Conservation (phyloP, 2,329 filamentous ascomycete genomes). For the Elsinoe arachidis region DNA sequence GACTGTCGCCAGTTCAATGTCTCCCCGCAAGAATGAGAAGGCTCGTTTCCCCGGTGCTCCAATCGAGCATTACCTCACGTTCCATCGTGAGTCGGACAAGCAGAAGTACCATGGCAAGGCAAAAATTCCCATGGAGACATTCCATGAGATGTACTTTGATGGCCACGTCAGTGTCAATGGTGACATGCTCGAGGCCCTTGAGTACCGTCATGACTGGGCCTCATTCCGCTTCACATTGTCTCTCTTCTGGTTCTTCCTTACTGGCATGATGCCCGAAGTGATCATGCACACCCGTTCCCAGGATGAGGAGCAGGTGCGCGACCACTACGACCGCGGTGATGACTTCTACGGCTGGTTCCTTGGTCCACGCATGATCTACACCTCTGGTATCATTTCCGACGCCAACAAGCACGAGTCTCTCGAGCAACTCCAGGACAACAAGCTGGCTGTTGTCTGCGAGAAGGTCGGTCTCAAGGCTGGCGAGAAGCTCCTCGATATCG, state of each 20-base stretch:
- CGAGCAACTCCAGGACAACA: slow-evolving; percentile 96
- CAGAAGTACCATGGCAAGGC: slow-evolving; percentile 65
- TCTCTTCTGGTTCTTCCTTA: slow-evolving; percentile 81
- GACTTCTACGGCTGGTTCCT: slow-evolving; percentile 99
- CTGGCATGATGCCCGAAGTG: slow-evolving; percentile 79
- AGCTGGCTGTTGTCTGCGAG: slow-evolving; percentile 87
- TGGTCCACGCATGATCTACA: slow-evolving; percentile 98
- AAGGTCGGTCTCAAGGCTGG: slow-evolving; percentile 79
- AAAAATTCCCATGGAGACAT: slow-evolving; percentile 85
- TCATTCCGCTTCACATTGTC: slow-evolving; percentile 83
- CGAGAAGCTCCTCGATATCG: slow-evolving; percentile 84
- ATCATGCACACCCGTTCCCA: slow-evolving; percentile 89
- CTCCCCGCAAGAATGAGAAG: slow-evolving; percentile 88
- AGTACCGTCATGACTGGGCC: slow-evolving; percentile 95
- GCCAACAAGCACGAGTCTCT: slow-evolving; percentile 79
- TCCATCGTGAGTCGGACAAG: slow-evolving; percentile 55
- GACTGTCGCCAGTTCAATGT: slow-evolving; percentile 68
- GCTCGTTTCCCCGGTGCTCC: slow-evolving; percentile 75
- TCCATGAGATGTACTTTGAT: slow-evolving; percentile 97
- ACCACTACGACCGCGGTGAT: slow-evolving; percentile 95
- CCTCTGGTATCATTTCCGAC: slow-evolving; percentile 86
- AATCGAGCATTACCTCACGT: slow-evolving; percentile 82
- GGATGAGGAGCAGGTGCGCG: slow-evolving; percentile 95
- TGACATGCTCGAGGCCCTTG: slow-evolving; percentile 77
- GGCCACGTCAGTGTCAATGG: slow-evolving; percentile 93